Percentiles rank a stretch among this genome's conserved stretches.
Conservation (phyloP, 139 green algal genomes). For the Micractinium sp. region DNA sequence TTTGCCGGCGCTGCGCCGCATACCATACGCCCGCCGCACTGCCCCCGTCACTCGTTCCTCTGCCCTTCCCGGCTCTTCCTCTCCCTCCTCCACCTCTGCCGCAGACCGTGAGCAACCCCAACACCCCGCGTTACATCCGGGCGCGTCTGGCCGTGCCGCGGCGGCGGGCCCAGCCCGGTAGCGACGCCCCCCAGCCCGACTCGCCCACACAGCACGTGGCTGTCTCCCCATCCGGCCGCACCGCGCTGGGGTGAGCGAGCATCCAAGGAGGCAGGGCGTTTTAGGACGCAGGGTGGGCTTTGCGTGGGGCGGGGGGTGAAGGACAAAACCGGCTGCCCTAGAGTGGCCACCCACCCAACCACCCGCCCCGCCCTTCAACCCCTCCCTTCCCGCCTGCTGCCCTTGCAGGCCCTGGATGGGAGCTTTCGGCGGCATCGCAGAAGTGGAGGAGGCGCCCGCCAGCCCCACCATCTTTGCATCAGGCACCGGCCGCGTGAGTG, state of each 20-base stretch:
- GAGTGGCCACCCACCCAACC: not conserved
- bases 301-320: not conserved
- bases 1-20: not conserved
- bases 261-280: not conserved
- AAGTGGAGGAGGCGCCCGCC: not conserved
- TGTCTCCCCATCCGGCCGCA: not conserved
- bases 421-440: not conserved
- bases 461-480: constrained; percentile 32
- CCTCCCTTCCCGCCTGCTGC: not conserved
- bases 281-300: not conserved
- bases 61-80: not conserved
- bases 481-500: not conserved
- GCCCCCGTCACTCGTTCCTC: not conserved
- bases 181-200: not conserved
- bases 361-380: not conserved
- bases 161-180: not conserved
- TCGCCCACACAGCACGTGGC: not conserved
- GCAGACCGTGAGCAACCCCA: constrained; percentile 18
- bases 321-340: not conserved
- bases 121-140: constrained; percentile 27
- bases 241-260: not conserved
- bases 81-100: too few relatives aligned
- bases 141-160: constrained; percentile 18
- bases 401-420: constrained; percentile 21
- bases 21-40: too few relatives aligned